Evolutionary conservation across 768 basidiomycete species (phyloP).

Genomic region (Cystobasidium ongulense): DNA sequence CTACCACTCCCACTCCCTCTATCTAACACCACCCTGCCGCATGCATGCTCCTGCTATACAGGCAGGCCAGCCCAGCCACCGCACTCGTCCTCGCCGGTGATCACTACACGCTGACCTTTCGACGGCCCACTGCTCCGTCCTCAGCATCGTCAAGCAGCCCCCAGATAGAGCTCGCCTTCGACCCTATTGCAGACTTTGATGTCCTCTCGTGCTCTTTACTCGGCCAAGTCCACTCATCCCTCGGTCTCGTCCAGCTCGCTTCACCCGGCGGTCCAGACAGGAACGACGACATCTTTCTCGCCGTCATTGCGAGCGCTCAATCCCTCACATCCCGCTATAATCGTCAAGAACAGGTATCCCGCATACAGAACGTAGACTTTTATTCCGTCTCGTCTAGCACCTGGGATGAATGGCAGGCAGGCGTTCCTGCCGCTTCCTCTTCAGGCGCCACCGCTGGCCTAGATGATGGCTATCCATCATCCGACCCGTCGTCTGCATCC

Average conservation of each 20-base stretch:
- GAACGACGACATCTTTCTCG: constrained; percentile 68
- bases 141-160: constrained; percentile 4
- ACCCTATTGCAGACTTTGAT: constrained; percentile 16
- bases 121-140: not conserved
- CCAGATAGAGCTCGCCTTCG: constrained; percentile 11
- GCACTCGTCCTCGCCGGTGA: constrained; percentile 21
- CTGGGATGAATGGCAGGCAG: constrained; percentile 67
- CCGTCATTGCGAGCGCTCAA: constrained; percentile 66
- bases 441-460: constrained; percentile 43
- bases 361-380: constrained; percentile 81
- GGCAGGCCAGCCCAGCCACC: constrained; percentile 5
- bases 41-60: constrained; percentile 26
- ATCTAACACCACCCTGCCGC: not conserved
- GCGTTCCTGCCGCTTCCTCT: constrained; percentile 53
- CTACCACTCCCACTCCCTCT: not conserved
- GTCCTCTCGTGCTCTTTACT: not conserved
- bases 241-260: constrained; percentile 30
- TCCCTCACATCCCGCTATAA: constrained; percentile 52
- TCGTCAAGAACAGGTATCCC: constrained; percentile 60
- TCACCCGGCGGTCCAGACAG: not conserved
- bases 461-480: not conserved
- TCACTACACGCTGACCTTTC: constrained; percentile 4
- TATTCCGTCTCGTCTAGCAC: constrained; percentile 71
- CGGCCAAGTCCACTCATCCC: constrained; percentile 6
- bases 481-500: not conserved